Conservation (phyloP, 2,329 filamentous ascomycete genomes). For the Curvularia verruculosa region DNA sequence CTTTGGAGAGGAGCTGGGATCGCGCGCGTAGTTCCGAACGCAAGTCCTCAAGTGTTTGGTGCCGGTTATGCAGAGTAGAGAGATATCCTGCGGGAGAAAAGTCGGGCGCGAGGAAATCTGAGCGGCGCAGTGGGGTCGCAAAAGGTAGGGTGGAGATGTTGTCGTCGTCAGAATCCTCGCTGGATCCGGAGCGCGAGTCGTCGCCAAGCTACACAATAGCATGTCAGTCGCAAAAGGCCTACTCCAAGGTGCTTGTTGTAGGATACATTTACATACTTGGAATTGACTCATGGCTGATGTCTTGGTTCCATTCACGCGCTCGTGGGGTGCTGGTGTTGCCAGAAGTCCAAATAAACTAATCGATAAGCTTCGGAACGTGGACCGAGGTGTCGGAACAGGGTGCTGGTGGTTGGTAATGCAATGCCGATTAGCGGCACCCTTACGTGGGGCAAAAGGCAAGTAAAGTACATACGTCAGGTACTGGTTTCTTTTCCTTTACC, state of each 20-base stretch:
- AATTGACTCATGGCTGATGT: conserved; percentile 55
- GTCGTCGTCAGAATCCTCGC: conserved; percentile 58
- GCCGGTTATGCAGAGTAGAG: conserved; percentile 79
- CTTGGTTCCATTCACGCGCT: conserved; percentile 15
- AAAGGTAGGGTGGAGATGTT: conserved; percentile 76
- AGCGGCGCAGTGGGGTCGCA: conserved; percentile 79
- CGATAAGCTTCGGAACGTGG: conserved; percentile 35
- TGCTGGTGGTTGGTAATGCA: conserved; percentile 13
- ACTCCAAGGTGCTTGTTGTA: background rate
- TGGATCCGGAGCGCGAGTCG: conserved; percentile 17
- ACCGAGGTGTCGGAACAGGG: conserved; percentile 31
- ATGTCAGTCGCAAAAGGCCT: conserved; percentile 1
- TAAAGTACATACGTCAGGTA: conserved; percentile 10
- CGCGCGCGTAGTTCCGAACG: conserved; percentile 83
- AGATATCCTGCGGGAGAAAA: conserved; percentile 87
- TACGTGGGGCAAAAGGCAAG: conserved; percentile 11
- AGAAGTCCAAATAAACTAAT: conserved; percentile 25
- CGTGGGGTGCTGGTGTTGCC: conserved; percentile 5
- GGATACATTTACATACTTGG: conserved; percentile 48
- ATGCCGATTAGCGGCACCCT: conserved; percentile 8
- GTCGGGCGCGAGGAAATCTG: conserved; percentile 75
- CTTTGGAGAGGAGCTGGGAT: conserved; percentile 77
- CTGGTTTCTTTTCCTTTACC: background rate
- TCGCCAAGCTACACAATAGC: conserved; percentile 13
- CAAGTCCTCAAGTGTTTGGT: conserved; percentile 95